A percentile compares a stretch with the other conserved stretches of the same genome.
Evolutionary conservation across 208 protist genomes (phyloP).

Genomic region (Wallacemonas sp.): DNA sequence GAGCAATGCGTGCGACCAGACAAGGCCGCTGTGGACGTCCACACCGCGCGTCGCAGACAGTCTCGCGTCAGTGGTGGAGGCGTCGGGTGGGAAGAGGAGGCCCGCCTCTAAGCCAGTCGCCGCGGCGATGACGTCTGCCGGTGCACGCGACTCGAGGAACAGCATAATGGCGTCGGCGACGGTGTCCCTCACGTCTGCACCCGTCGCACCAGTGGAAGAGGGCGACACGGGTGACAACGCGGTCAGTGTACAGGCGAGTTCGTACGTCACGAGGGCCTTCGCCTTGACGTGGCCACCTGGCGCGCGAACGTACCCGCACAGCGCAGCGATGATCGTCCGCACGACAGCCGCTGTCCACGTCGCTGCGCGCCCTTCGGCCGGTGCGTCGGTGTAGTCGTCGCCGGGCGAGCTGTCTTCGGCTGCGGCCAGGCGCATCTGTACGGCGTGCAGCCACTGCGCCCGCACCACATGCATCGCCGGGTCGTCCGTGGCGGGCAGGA

Average conservation of each 20-base stretch:
- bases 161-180: constrained; percentile 13
- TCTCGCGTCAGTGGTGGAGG: background rate
- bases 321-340: background rate
- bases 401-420: background rate
- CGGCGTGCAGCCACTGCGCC: constrained; percentile 20
- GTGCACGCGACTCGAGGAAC: constrained; percentile 2
- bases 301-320: background rate
- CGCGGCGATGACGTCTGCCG: constrained; percentile 7
- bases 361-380: background rate
- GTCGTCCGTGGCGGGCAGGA: background rate
- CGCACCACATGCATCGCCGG: constrained; percentile 10
- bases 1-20: constrained; percentile 19
- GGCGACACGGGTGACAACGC: constrained; percentile 6
- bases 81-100: background rate
- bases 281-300: constrained; percentile 17
- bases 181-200: background rate
- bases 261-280: constrained; percentile 25
- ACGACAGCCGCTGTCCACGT: background rate
- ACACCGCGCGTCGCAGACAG: background rate
- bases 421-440: constrained; percentile 6
- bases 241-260: constrained; percentile 11
- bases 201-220: background rate
- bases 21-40: background rate
- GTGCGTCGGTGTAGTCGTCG: background rate
- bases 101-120: background rate